Evolutionary conservation across 352 stramenopile species (phyloP), one percentile per base, ranked within the genome.

Genomic region (Pythium grandisporangium): DNA sequence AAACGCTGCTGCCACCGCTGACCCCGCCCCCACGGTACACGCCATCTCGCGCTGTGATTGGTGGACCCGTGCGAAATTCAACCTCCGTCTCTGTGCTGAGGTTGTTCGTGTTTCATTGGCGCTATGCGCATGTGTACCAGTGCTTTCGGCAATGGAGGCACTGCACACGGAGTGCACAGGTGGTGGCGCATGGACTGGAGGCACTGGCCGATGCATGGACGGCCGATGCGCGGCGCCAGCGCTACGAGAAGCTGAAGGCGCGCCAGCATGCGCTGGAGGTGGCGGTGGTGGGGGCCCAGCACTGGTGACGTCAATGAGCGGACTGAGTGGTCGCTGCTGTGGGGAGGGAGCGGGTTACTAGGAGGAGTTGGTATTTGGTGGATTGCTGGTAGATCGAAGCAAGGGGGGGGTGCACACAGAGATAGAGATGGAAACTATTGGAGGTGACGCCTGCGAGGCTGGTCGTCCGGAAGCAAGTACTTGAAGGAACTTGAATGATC

Each of bases 41-140:
- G n/a, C n/a, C n/a, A n/a, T 30, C 25, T 3, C 14, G 8, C 14
- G 23, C 22, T 34, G 1, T 25, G 24, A 55, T 55, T 55, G 47
- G 47, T 37, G 30, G 17, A 37, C 27, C n/a, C n/a, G n/a, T n/a
- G n/a, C n/a, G n/a, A n/a, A n/a, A n/a, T n/a, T n/a, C n/a, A n/a
- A n/a, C n/a, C n/a, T n/a, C n/a, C n/a, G n/a, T 32, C 8, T 58
- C 50, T 19, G 36, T 58, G 12, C 48, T 62, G 25, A 42, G 50
- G 27, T 34, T 62, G 11, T 57, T 51, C 7, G 21, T 58, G 1
- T 36, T 53, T 29, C 53, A 62, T 38, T 62, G 53, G 53, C 20
- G 35, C 0, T 55, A 52, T 21, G 43, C 48, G n/a, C 39, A 38
- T 2, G 42, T 62, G 6, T 48, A 54, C 25, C 53, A 62, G 26